Base-by-base conservation (phyloP, 2,329 filamentous ascomycete species). In the Curvularia spicifera region DNA sequence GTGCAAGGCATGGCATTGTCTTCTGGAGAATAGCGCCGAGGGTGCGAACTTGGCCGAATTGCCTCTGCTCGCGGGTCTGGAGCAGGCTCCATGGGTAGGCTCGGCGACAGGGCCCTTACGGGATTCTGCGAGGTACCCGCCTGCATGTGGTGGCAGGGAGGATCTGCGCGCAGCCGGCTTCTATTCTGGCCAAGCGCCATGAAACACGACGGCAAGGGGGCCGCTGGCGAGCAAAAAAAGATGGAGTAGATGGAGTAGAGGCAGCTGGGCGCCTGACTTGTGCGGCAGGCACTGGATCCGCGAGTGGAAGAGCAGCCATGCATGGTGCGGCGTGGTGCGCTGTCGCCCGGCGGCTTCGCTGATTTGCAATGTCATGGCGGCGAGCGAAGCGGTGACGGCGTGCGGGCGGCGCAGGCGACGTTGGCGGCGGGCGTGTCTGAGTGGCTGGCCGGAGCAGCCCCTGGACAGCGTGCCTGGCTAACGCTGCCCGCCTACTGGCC, bases 151-250 rank as follows among this genome's bases (percentile, higher is more conserved):
- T 57, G 65, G 61, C 58, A 71, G 63, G 69, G 72, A 73, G 70
- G 71, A 75, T 75, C 72, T 52, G 60, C 71, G 51, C 51, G 69
- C 59, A 69, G 69, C 59, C 55, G 20, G 33, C 26, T 59, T 67
- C 69, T 70, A 64, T 73, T 73, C 68, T 63, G 68, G 68, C 67
- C 66, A 70, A 67, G 69, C 63, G 69, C 67, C 56, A 60, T 68
- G 72, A 74, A 73, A 72, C 71, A 68, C 68, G 71, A 68, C 68
- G 66, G 68, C 68, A 65, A 67, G 31, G 49, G 47, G 57, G 63
- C 61, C 24, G 53, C 48, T 55, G 59, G 53, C 53, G 59, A 53
- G 50, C 57, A 51, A 53, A 57, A 46, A 46, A 29, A 45, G 6
- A 26, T 18, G 18, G 18, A 18, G 18, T 18, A 18, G n/a, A 31